A percentile compares a stretch with the other conserved stretches of the same genome.
These are phyloP conservation scores for Colletotrichum lentis DNA, from an alignment of 2,329 filamentous ascomycete genomes.

Conservation along the genomic window DNA sequence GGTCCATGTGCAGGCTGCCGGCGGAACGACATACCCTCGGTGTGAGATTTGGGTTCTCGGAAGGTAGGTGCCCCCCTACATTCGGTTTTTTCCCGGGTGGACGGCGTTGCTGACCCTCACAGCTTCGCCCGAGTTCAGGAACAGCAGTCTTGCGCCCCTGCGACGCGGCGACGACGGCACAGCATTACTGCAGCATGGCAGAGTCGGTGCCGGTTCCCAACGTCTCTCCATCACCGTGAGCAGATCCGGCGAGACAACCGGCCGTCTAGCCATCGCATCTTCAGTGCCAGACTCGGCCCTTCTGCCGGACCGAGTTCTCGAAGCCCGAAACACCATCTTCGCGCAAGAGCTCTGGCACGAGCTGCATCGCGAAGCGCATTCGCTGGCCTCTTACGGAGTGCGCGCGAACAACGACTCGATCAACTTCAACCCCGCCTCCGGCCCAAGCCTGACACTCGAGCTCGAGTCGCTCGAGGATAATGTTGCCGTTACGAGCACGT, in stretches of 20 bases:
- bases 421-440: slow-evolving; percentile 60
- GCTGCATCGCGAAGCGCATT: slow-evolving; percentile 80
- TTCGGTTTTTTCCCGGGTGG: background rate
- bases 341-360: slow-evolving; percentile 92
- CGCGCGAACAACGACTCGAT: slow-evolving; percentile 67
- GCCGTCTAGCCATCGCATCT: slow-evolving; percentile 61
- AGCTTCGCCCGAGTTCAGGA: slow-evolving; percentile 66
- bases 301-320: slow-evolving; percentile 73
- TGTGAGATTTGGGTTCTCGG: slow-evolving; percentile 88
- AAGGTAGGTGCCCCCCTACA: slow-evolving; percentile 57
- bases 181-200: slow-evolving; percentile 74
- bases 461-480: slow-evolving; percentile 54
- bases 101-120: slow-evolving; percentile 43
- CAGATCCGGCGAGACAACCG: slow-evolving; percentile 64
- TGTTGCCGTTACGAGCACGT: slow-evolving; percentile 44
- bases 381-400: slow-evolving; percentile 75
- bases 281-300: slow-evolving; percentile 65
- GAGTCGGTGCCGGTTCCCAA: slow-evolving; percentile 60
- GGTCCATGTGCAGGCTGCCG: slow-evolving; percentile 83
- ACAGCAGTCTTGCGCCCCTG: slow-evolving; percentile 83
- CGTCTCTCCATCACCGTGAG: slow-evolving; percentile 74
- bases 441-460: slow-evolving; percentile 70
- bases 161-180: slow-evolving; percentile 77
- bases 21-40: slow-evolving; percentile 77
- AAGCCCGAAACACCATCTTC: slow-evolving; percentile 80